Evolutionary conservation across 176 grass and related monocot species (phyloP), one percentile per base, ranked within the genome.

Genomic region (Oryza glumipatula): DNA sequence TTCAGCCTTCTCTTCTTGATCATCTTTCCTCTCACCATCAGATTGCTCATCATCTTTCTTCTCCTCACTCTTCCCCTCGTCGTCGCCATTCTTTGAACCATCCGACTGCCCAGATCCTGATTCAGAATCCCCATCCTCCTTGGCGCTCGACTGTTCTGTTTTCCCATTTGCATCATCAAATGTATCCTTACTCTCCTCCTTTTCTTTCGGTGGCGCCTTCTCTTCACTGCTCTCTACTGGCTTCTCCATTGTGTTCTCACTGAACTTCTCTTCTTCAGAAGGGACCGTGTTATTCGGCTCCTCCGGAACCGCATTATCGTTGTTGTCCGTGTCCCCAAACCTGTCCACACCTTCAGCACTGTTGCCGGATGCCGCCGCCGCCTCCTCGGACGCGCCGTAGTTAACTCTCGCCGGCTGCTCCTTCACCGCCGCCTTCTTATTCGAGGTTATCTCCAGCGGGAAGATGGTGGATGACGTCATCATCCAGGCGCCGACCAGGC

Each of bases 391-490:
- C 0, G 82, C 30, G 28, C 70, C 85, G 6, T 91, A 91, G 78
- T 86, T 80, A 15, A 73, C 70, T 46, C 41, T 21, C 5, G 65
- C 60, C 22, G 88, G 65, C 52, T 89, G 86, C 2, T 90, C 64
- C 14, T 78, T 90, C 39, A 73, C 82, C 65, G 86, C 92, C 28
- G 86, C 86, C 79, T 88, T 92, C 69, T 69, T 88, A 63, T 84
- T 87, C 0, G 83, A 77, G 1, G 67, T 70, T 38, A 89, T 82
- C 45, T 92, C 90, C 76, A 94, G 70, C 23, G 97, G 92, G 67
- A 92, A 90, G 36, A 94, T 78, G 11, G 82, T 88, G 78, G 97
- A 92, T 46, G 97, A 99, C 0, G 94, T 94, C 91, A 99, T 99
- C 74, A 94, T 94, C 97, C 97, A 99, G n/a, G 89, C 92, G 24